These are phyloP conservation scores for Biscogniauxia mediterranea DNA, from an alignment of 2,329 filamentous ascomycete species.

Conservation along the genomic window DNA sequence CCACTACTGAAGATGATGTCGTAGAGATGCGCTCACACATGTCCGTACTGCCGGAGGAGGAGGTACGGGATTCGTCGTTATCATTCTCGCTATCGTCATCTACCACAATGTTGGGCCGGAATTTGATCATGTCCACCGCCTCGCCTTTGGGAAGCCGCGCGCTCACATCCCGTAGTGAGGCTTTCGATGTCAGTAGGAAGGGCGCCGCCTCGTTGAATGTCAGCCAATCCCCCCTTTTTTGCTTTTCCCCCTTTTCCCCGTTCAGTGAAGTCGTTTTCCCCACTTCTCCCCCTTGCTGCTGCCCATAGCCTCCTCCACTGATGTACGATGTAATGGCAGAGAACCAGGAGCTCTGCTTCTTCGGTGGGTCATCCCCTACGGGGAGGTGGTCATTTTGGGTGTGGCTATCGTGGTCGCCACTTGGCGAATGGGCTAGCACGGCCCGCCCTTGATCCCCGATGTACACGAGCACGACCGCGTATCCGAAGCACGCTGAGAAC, in stretches of 20 bases:
- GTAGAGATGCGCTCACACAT: background rate
- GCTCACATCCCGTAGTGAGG: conserved; percentile 67
- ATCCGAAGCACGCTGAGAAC: conserved; percentile 67
- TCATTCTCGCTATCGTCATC: conserved; percentile 42
- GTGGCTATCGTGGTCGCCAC: conserved; percentile 23
- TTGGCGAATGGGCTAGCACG: conserved; percentile 60
- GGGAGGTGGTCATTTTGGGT: background rate
- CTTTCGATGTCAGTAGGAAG: conserved; percentile 68
- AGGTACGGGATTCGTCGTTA: background rate
- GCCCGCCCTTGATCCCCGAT: conserved; percentile 59
- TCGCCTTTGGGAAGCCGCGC: conserved; percentile 48
- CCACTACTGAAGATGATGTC: background rate
- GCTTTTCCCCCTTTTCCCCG: background rate
- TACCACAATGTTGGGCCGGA: conserved; percentile 72
- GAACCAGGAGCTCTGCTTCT: conserved; percentile 33
- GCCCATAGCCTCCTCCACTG: conserved; percentile 7
- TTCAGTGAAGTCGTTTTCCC: background rate
- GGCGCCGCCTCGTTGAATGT: conserved; percentile 75
- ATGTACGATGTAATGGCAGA: conserved; percentile 36
- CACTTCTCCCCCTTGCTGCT: background rate
- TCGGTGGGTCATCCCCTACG: background rate
- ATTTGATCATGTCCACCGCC: conserved; percentile 63
- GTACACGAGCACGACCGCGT: conserved; percentile 59
- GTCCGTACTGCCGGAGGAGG: background rate
- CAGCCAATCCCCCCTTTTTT: conserved; percentile 45